phyloP scores from a whole-genome alignment of 345 rosid species.

The Eucalyptus erythrocorys region DNA sequence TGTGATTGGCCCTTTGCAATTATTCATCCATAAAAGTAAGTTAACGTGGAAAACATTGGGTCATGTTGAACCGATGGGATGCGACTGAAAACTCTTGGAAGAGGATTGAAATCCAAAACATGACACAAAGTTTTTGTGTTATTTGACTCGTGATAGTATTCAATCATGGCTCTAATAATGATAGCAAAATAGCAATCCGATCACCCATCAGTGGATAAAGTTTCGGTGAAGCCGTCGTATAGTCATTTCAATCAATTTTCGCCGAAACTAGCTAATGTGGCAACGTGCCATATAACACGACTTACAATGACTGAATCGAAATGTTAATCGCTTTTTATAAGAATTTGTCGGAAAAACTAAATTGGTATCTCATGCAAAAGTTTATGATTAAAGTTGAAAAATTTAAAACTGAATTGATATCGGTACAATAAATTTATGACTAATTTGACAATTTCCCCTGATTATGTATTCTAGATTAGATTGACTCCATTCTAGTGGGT shows the following conservation, averaged over 20 bases:
- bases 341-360: background rate
- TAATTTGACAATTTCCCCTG: accelerated
- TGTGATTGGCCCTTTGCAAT: background rate
- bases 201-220: accelerated
- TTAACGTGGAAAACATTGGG: background rate
- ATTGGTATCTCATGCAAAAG: background rate
- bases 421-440: accelerated
- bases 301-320: accelerated
- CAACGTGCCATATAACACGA: background rate
- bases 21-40: background rate
- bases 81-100: background rate
- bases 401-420: background rate
- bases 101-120: background rate
- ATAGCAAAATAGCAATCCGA: background rate
- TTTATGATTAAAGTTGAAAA: accelerated
- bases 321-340: background rate
- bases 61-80: background rate
- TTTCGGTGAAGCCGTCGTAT: background rate
- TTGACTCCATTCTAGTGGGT: background rate
- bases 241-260: background rate
- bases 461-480: background rate
- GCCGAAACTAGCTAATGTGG: accelerated
- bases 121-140: background rate
- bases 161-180: background rate
- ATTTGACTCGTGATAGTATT: background rate